Base-by-base conservation (phyloP, 768 basidiomycete species). In the Boletus subparvulus region DNA sequence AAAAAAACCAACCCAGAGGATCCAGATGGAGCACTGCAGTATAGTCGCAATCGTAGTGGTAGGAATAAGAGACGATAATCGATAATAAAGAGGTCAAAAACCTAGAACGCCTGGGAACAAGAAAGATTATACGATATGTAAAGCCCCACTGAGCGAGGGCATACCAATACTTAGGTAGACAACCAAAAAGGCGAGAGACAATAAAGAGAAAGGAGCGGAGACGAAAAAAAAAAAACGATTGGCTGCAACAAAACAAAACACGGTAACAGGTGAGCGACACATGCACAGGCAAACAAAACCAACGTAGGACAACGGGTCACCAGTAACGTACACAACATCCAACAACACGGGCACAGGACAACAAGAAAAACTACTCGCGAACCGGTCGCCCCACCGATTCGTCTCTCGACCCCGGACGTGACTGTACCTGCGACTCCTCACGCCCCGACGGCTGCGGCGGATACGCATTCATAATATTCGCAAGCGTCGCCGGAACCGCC, bases 401-500 rank as follows among this genome's bases (percentile, higher is more conserved):
- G 3, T 72, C 71, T 49, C 71, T 65, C 32, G 69, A 67, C 8
- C 60, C 63, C 9, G 70, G 64, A 48, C 66, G 69, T 16, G 68
- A 68, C 32, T 63, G 67, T 17, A 56, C 60, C 10, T 65, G 63
- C 8, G 69, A 58, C 16, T 67, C 64, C 10, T 61, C 70, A 17
- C 62, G 66, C 12, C 37, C 55, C 19, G 66, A 59, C 17, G 62
- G 59, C 32, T 70, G 68, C 1, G 74, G 67, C 10, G 83, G 78
- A 67, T 86, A 87, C n/a, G 85, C 85, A 61, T 85, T 82, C 85
- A 88, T 83, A 60, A 88, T 86, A 56, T 80, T 83, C 35, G 84
- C 87, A 66, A 87, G 82, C 51, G 84, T 80, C 28, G 84, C 74
- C 3, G 83, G 79, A 10, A 80, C 73, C 0, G 75, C 61, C 21